A percentile compares a stretch with the other conserved stretches of the same genome.
phyloP scores from a whole-genome alignment of 257 asterid species.

The Echium plantagineum region DNA sequence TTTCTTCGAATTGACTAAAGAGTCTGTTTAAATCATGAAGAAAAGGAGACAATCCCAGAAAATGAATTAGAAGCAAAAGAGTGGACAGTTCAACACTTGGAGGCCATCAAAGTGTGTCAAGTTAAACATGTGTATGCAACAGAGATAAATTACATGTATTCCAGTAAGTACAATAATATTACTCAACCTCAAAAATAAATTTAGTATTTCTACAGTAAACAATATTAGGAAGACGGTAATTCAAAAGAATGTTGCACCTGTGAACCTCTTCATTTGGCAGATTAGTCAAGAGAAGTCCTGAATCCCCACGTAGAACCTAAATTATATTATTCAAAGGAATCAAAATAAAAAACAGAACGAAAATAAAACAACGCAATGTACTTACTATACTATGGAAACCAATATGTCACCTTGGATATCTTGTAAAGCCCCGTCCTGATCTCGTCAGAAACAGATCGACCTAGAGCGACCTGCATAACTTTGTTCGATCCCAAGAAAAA shows the following conservation, averaged over 20 bases:
- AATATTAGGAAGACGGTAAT: no score
- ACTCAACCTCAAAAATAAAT: no score
- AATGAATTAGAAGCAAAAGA: background rate
- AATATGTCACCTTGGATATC: constrained; percentile 45
- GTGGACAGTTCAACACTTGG: background rate
- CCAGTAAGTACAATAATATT: no score
- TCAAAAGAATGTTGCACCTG: constrained; percentile 26
- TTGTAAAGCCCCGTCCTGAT: constrained; percentile 51
- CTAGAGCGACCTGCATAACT: constrained; percentile 83
- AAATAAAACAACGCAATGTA: background rate
- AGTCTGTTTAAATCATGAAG: constrained; percentile 29
- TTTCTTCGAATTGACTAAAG: constrained; percentile 64
- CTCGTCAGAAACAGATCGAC: constrained; percentile 62
- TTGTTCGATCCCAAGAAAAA: constrained; percentile 78
- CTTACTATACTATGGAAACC: background rate
- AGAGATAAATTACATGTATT: background rate
- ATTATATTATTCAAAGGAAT: background rate
- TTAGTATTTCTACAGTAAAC: no score
- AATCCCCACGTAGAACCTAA: constrained; percentile 65
- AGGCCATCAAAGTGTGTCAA: background rate
- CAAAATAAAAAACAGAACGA: background rate
- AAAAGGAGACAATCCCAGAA: background rate
- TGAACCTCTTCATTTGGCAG: constrained; percentile 58
- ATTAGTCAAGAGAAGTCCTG: constrained; percentile 60
- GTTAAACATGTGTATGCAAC: background rate